phyloP scores from a whole-genome alignment of 768 basidiomycete species.

The Tricholoma matsutake region DNA sequence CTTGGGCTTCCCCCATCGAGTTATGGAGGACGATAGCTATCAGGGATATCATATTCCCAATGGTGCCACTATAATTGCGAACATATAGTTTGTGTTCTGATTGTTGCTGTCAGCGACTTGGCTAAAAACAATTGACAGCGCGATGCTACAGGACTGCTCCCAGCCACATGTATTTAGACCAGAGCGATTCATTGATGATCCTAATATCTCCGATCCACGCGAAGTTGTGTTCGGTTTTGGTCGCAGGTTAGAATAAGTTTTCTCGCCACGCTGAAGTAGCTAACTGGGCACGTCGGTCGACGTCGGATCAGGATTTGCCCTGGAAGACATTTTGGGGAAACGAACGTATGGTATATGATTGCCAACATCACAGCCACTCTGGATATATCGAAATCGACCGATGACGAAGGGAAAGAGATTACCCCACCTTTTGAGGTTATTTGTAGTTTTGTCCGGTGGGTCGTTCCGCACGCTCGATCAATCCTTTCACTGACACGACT shows the following conservation, averaged over 20 bases:
- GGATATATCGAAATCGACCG: constrained; percentile 38
- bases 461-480: constrained; percentile 4
- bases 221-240: constrained; percentile 58
- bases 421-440: constrained; percentile 36
- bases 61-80: constrained; percentile 42
- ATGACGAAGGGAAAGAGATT: constrained; percentile 40
- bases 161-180: constrained; percentile 47
- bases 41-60: constrained; percentile 43
- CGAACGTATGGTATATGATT: constrained; percentile 43
- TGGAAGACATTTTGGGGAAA: constrained; percentile 50
- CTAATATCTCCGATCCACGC: constrained; percentile 40
- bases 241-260: constrained; percentile 35
- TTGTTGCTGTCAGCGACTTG: not conserved
- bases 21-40: constrained; percentile 51
- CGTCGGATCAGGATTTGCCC: constrained; percentile 44
- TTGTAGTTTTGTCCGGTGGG: constrained; percentile 46
- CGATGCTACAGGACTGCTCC: constrained; percentile 41
- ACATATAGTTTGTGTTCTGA: constrained; percentile 37
- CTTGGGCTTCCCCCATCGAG: constrained; percentile 48
- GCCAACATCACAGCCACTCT: constrained; percentile 44
- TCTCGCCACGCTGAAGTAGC: not conserved
- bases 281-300: not conserved
- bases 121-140: constrained; percentile 24
- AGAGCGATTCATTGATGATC: constrained; percentile 43
- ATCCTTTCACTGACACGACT: not conserved